Evolutionary conservation across 2,329 filamentous ascomycete species (phyloP).

Genomic region (Stachybotrys chartarum): DNA sequence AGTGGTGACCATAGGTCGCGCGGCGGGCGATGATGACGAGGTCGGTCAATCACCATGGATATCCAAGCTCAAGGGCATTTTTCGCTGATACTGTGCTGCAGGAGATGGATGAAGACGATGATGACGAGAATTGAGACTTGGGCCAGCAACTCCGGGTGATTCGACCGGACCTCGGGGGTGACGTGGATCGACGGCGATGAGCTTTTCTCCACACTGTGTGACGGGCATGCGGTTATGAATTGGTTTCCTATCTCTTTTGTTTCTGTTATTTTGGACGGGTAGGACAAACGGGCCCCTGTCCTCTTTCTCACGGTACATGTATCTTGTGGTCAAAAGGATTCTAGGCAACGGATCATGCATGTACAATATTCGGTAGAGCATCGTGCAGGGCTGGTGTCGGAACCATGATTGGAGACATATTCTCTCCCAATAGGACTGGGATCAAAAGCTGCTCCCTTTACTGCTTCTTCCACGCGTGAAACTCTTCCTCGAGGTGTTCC

Average conservation of each 20-base stretch:
- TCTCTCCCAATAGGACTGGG: neutral
- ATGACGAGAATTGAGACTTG: slow-evolving; percentile 6
- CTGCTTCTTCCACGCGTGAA: slow-evolving; percentile 64
- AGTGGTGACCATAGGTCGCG: slow-evolving; percentile 5
- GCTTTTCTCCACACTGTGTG: too few relatives aligned
- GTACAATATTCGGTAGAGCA: neutral
- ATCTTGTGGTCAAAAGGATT: neutral
- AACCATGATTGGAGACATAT: too few relatives aligned
- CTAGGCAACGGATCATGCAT: neutral
- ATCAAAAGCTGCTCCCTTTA: slow-evolving; percentile 19
- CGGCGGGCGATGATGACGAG: slow-evolving; percentile 11
- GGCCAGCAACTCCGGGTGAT: neutral
- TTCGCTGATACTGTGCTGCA: slow-evolving; percentile 16
- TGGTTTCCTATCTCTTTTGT: neutral
- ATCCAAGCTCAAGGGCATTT: slow-evolving; percentile 12
- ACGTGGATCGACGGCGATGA: neutral
- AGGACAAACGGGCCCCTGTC: neutral
- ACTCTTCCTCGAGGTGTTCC: slow-evolving; percentile 67
- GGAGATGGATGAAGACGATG: slow-evolving; percentile 11
- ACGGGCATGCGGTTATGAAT: neutral
- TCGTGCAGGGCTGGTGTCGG: neutral
- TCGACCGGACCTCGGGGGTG: neutral
- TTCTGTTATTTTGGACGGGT: neutral
- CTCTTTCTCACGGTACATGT: neutral
- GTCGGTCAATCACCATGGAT: slow-evolving; percentile 16